These are phyloP conservation scores for Lecanosticta acicola DNA, from an alignment of 2,329 filamentous ascomycete genomes.

Conservation along the genomic window DNA sequence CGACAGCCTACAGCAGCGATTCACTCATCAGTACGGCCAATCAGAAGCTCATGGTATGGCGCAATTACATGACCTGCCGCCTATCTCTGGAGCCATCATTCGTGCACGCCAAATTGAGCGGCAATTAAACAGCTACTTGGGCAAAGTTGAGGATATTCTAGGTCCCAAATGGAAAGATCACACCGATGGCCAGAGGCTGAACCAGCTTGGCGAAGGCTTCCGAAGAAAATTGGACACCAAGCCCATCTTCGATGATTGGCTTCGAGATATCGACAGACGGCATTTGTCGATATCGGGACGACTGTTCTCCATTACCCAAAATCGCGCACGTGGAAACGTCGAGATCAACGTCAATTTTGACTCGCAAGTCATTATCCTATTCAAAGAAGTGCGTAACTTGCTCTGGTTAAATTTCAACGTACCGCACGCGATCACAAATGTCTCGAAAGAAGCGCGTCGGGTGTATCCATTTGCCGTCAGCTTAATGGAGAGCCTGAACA, in stretches of 20 bases:
- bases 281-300: conserved; percentile 89
- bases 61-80: conserved; percentile 88
- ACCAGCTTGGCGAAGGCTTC: conserved; percentile 87
- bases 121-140: conserved; percentile 94
- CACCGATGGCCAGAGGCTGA: conserved; percentile 87
- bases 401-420: conserved; percentile 93
- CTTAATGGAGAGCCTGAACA: conserved; percentile 97
- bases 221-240: conserved; percentile 92
- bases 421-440: conserved; percentile 88
- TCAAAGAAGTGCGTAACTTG: conserved; percentile 96
- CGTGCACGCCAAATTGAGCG: conserved; percentile 97
- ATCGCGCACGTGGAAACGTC: conserved; percentile 82
- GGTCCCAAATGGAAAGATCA: conserved; percentile 93
- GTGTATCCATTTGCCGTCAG: conserved; percentile 98
- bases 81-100: conserved; percentile 93
- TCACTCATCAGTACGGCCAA: conserved; percentile 98
- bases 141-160: conserved; percentile 96
- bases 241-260: conserved; percentile 92
- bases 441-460: conserved; percentile 96
- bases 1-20: conserved; percentile 84
- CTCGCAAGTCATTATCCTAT: conserved; percentile 90
- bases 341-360: conserved; percentile 96
- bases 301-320: conserved; percentile 81
- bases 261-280: conserved; percentile 79
- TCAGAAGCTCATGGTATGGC: conserved; percentile 98